Conservation (phyloP, 2,329 filamentous ascomycete species). For the Colletotrichum viniferum region DNA sequence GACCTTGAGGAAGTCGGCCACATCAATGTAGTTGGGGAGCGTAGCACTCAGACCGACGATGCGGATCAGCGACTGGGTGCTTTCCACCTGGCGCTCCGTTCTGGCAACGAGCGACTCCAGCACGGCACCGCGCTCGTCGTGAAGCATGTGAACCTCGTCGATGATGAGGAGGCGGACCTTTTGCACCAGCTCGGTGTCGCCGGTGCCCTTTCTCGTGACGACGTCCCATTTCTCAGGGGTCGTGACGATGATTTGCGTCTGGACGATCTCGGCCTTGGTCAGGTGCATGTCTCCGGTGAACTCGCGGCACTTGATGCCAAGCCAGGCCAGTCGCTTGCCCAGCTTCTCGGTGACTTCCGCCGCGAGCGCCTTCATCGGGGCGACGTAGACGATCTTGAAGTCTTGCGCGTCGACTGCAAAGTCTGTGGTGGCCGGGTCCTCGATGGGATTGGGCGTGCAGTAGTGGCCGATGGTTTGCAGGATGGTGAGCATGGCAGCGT, state of each 20-base stretch:
- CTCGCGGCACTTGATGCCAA: slow-evolving; percentile 90
- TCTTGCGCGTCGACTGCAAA: slow-evolving; percentile 85
- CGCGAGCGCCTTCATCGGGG: slow-evolving; percentile 97
- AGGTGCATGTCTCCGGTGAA: slow-evolving; percentile 99
- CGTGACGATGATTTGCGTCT: slow-evolving; percentile 97
- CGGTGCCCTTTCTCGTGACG: slow-evolving; percentile 94
- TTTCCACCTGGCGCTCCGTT: slow-evolving; percentile 95
- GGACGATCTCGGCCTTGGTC: slow-evolving; percentile 92
- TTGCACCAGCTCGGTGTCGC: slow-evolving; percentile 95
- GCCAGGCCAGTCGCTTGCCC: slow-evolving; percentile 88
- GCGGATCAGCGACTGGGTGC: slow-evolving; percentile 94
- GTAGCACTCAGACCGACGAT: slow-evolving; percentile 96
- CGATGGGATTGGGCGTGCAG: slow-evolving; percentile 77
- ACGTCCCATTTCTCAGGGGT: slow-evolving; percentile 99
- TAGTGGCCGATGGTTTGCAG: slow-evolving; percentile 90
- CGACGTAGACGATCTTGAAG: slow-evolving; percentile 98
- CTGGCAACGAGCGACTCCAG: slow-evolving; percentile 94
- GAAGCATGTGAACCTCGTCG: slow-evolving; percentile 99
- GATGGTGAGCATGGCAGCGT: slow-evolving; percentile 96
- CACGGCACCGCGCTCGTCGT: slow-evolving; percentile 95
- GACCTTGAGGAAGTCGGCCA: slow-evolving; percentile 95
- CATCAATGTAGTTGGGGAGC: slow-evolving; percentile 94
- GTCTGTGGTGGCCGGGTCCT: slow-evolving; percentile 73
- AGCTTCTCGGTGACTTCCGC: slow-evolving; percentile 96
- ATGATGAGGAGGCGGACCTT: slow-evolving; percentile 97